These are phyloP conservation scores for Theileria parva DNA, from an alignment of 169 alveolate genomes.

Conservation along the genomic window DNA sequence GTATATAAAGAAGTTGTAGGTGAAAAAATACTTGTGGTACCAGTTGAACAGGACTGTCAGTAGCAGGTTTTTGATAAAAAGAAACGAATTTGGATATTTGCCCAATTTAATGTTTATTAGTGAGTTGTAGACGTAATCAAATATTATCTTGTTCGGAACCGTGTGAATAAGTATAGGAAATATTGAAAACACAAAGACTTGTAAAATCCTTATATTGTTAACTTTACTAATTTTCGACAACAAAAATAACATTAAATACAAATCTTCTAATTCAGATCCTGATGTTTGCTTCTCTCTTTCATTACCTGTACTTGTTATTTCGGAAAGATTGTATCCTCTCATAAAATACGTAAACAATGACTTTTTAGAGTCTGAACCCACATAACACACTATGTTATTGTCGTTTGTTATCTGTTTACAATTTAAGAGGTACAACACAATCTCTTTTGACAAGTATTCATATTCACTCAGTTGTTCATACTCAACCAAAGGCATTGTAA, in stretches of 20 bases:
- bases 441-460: conserved; percentile 19
- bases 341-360: conserved; percentile 38
- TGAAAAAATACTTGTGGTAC: conserved; percentile 34
- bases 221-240: conserved; percentile 7
- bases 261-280: not conserved
- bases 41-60: conserved; percentile 42
- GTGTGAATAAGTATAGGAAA: conserved; percentile 58
- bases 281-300: not conserved
- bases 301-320: not conserved
- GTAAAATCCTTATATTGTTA: conserved; percentile 19
- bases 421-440: conserved; percentile 3
- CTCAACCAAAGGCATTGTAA: conserved; percentile 4
- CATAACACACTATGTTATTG: conserved; percentile 24
- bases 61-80: conserved; percentile 35
- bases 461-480: conserved; percentile 19
- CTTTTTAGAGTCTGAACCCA: conserved; percentile 27
- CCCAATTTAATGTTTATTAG: conserved; percentile 5
- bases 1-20: conserved; percentile 25
- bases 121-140: conserved; percentile 21
- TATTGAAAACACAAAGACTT: conserved; percentile 46
- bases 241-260: conserved; percentile 8
- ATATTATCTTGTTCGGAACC: conserved; percentile 30
- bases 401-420: conserved; percentile 18
- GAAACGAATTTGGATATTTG: conserved; percentile 11
- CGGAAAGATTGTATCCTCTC: conserved; percentile 47